phyloP scores from a whole-genome alignment of 2,329 filamentous ascomycete species.

The Alternaria angustiovoidea region DNA sequence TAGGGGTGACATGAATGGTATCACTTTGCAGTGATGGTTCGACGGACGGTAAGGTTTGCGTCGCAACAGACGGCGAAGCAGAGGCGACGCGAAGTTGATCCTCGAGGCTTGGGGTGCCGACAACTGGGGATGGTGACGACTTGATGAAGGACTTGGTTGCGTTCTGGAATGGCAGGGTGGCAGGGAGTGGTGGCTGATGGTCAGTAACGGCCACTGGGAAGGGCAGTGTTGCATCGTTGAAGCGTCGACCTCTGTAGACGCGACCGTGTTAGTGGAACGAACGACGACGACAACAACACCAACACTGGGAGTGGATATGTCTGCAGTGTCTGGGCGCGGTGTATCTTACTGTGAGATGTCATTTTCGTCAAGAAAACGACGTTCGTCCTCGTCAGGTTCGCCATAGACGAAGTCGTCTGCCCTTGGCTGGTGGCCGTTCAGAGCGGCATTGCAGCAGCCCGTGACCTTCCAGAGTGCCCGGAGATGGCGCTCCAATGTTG shows the following conservation, averaged over 20 bases:
- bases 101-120: constrained; percentile 36
- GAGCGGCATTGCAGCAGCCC: constrained; percentile 58
- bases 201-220: constrained; percentile 38
- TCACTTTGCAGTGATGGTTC: constrained; percentile 28
- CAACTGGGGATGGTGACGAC: constrained; percentile 33
- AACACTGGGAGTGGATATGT: constrained; percentile 9
- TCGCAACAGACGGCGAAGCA: constrained; percentile 43
- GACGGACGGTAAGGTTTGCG: constrained; percentile 31
- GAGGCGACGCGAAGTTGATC: constrained; percentile 48
- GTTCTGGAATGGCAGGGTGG: constrained; percentile 35
- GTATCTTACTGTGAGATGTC: constrained; percentile 64
- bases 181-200: constrained; percentile 35
- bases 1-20: constrained; percentile 15
- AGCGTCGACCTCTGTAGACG: constrained; percentile 61
- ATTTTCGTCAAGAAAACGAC: constrained; percentile 65
- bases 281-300: constrained; percentile 31
- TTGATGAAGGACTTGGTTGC: constrained; percentile 30
- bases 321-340: constrained; percentile 9
- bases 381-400: constrained; percentile 61
- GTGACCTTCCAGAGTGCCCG: constrained; percentile 83
- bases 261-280: constrained; percentile 40
- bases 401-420: constrained; percentile 63
- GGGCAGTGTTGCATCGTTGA: constrained; percentile 64
- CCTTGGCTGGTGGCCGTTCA: constrained; percentile 63
- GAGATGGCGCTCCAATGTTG: constrained; percentile 73